Base-by-base conservation (phyloP, 179 eudicot genomes). In the Heliamphora pulchella region DNA sequence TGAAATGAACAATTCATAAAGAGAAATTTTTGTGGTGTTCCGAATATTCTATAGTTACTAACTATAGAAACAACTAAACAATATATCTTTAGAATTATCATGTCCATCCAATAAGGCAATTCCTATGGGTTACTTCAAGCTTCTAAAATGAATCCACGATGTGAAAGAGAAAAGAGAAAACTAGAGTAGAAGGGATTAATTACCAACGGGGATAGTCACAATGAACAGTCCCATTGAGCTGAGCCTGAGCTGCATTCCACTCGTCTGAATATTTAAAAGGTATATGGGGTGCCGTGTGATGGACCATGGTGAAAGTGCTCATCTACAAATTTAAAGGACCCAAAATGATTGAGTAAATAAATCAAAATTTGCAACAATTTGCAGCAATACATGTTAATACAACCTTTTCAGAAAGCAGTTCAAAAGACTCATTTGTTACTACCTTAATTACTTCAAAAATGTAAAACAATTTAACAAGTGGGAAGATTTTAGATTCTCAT, bases 261-360 rank as follows among this genome's bases (percentile, higher is more conserved):
- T 94, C 90, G 2, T 88, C 85, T 2, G 94, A 86, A 68, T 83
- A 11, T 83, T 89, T 94, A 76, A 92, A 96, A 15, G 98, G 99
- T 80, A 96, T 94, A 85, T 96, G 99, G 58, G 98, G 98, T 11
- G 99, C 97, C 10, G 98, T 93, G 81, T 96, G 98, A 86, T 96
- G 99, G 61, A 96, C 98, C 85, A 94, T 96, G 18, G 98, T 96
- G 85, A 96, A 96, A 74, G 99, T 96, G 87, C 99, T 96, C 99
- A 96, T 96, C 99, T 96, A 89, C 57, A 79, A 74, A 69, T 71
- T 73, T 75, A 44, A 67, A 67, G 39, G 55, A 72, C 14, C 51
- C 48, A 64, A 77, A 79, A 48, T 50, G 41, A 4, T 43, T 77
- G 71, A 15, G 10, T 41, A 39, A 50, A 69, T n/a, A 54, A 51